Percentiles rank a stretch among this genome's conserved stretches.
Conservation (phyloP, 1,139 yeast species). For the Arxiozyma telluris region DNA sequence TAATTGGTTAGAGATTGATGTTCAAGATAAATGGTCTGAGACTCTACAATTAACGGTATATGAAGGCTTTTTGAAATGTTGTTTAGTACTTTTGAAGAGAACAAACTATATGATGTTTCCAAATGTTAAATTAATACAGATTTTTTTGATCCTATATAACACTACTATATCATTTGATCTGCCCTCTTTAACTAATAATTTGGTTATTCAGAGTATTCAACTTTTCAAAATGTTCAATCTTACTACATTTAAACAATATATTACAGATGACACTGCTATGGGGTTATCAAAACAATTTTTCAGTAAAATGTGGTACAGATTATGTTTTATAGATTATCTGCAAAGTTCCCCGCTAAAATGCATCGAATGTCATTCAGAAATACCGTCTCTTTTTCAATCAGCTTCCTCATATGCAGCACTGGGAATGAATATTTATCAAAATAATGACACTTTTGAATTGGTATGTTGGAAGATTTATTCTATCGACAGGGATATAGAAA, state of each 20-base stretch:
- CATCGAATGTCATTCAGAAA: conserved; percentile 19
- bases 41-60: conserved; percentile 9
- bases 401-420: conserved; percentile 24
- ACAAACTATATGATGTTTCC: conserved; percentile 19
- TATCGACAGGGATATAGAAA: conserved; percentile 27
- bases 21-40: conserved; percentile 12
- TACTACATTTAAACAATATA: conserved; percentile 14
- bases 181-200: conserved; percentile 12
- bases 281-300: conserved; percentile 20
- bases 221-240: conserved; percentile 19
- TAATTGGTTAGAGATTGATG: conserved; percentile 6
- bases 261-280: conserved; percentile 18
- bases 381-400: conserved; percentile 24
- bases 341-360: conserved; percentile 21
- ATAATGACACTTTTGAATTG: conserved; percentile 25
- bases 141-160: conserved; percentile 19
- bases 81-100: conserved; percentile 14
- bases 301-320: conserved; percentile 24
- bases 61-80: conserved; percentile 12
- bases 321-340: conserved; percentile 23
- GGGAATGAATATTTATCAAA: conserved; percentile 21
- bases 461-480: conserved; percentile 27
- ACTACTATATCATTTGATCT: conserved; percentile 18
- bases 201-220: conserved; percentile 21
- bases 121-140: conserved; percentile 23